phyloP scores from a whole-genome alignment of 139 green algal species.

The Chlamydomonas incerta region DNA sequence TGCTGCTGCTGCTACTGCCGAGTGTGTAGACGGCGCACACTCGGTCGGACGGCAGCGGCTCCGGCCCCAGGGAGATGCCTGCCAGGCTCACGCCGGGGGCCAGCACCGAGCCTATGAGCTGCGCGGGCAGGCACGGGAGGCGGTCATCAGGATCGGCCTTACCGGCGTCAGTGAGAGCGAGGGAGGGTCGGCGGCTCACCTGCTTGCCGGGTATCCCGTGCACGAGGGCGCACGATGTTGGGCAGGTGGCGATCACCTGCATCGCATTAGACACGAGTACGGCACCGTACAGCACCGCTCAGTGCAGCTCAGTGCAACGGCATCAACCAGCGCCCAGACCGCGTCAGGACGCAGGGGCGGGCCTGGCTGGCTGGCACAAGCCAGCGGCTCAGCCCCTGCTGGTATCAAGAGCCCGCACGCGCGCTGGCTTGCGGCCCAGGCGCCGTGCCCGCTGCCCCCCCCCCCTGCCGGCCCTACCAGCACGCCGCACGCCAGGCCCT shows the following conservation, averaged over 20 bases:
- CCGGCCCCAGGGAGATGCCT: neutral
- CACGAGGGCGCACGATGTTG: conserved; percentile 44
- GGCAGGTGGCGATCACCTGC: conserved; percentile 46
- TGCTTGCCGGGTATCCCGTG: neutral
- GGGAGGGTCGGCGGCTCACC: neutral
- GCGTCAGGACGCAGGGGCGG: too few relatives aligned
- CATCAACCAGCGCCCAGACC: too few relatives aligned
- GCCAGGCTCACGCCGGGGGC: conserved; percentile 5
- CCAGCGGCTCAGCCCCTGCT: too few relatives aligned
- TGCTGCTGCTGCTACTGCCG: too few relatives aligned
- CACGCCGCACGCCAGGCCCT: neutral
- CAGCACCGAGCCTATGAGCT: conserved; percentile 1
- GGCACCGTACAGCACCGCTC: too few relatives aligned
- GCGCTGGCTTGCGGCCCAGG: too few relatives aligned
- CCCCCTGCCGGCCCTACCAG: neutral
- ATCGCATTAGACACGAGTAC: neutral
- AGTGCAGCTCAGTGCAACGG: too few relatives aligned
- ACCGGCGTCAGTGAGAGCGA: too few relatives aligned
- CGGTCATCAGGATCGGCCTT: too few relatives aligned
- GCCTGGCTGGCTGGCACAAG: too few relatives aligned
- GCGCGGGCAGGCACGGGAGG: neutral
- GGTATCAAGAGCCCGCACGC: too few relatives aligned
- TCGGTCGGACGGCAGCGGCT: neutral
- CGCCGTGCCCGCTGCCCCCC: too few relatives aligned
- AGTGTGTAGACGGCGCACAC: conserved; percentile 5